Percentiles rank a stretch among this genome's conserved stretches.
Conservation (phyloP, 192 early-diverging fungal genomes). For the Phycomyces blakesleeanus region DNA sequence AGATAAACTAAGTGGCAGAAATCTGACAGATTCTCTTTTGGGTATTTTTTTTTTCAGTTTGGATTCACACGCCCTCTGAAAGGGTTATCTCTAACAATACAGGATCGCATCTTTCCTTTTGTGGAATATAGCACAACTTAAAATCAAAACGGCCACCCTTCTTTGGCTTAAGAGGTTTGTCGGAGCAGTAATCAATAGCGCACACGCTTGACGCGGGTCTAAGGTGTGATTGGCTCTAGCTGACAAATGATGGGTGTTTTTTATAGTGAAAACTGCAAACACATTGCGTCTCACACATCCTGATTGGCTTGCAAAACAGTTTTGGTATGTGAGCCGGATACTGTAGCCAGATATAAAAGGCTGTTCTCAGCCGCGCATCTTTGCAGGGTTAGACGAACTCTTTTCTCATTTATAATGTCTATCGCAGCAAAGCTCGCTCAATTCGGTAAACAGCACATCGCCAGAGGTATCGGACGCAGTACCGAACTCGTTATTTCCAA, state of each 20-base stretch:
- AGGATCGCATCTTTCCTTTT: slow-evolving; percentile 6
- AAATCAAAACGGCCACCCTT: not conserved
- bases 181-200: slow-evolving; percentile 1
- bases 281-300: not conserved
- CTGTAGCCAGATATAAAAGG: too few species aligned
- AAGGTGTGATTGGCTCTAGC: slow-evolving; percentile 3
- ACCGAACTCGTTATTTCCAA: slow-evolving; percentile 37
- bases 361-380: too few species aligned
- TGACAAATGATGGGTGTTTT: slow-evolving; percentile 9
- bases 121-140: slow-evolving; percentile 1
- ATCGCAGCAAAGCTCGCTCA: slow-evolving; percentile 30
- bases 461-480: slow-evolving; percentile 33
- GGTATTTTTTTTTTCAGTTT: too few species aligned
- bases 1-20: too few species aligned
- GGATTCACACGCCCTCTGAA: too few species aligned
- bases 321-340: too few species aligned
- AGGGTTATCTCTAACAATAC: too few species aligned
- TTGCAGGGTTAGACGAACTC: not conserved
- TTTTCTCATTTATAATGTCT: slow-evolving; percentile 16
- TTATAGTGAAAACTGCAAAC: slow-evolving; percentile 1
- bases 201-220: not conserved
- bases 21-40: too few species aligned
- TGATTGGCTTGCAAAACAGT: not conserved
- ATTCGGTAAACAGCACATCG: slow-evolving; percentile 38
- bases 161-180: not conserved